phyloP scores from a whole-genome alignment of 2,329 filamentous ascomycete genomes.

The Fusarium nelsonii region DNA sequence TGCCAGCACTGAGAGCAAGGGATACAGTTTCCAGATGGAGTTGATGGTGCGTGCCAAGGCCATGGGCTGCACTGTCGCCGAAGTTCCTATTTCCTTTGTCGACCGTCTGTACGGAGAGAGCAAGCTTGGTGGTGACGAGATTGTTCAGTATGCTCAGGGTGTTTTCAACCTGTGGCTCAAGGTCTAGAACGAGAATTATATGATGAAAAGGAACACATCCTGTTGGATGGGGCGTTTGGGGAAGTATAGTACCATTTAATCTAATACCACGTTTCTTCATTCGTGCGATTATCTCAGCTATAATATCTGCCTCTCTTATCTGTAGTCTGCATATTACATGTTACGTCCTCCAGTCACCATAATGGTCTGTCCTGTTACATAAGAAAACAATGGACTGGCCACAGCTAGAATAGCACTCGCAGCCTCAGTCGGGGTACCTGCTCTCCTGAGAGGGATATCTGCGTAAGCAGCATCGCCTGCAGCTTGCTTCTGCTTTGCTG shows the following conservation, averaged over 20 bases:
- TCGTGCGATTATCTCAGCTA: constrained; percentile 1
- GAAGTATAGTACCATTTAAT: constrained; percentile 51
- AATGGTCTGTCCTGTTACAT: constrained; percentile 89
- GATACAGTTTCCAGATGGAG: constrained; percentile 99
- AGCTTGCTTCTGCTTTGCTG: constrained; percentile 66
- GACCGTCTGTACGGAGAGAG: constrained; percentile 95
- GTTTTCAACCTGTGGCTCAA: constrained; percentile 82
- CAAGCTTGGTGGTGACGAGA: constrained; percentile 94
- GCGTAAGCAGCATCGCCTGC: constrained; percentile 61
- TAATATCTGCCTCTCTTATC: background rate
- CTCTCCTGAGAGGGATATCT: constrained; percentile 83
- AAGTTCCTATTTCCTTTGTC: constrained; percentile 97
- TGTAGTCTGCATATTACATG: constrained; percentile 56
- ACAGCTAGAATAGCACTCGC: constrained; percentile 82
- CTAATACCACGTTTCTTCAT: constrained; percentile 49
- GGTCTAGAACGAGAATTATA: constrained; percentile 62
- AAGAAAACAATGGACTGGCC: constrained; percentile 84
- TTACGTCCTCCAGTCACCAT: constrained; percentile 83
- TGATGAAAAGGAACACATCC: constrained; percentile 43
- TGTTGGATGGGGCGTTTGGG: constrained; percentile 50
- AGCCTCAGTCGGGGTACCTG: constrained; percentile 83
- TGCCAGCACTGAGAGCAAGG: constrained; percentile 90
- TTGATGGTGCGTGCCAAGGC: constrained; percentile 98
- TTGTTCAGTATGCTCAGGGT: constrained; percentile 94
- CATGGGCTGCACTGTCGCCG: constrained; percentile 92